Evolutionary conservation across 306 rosid species (phyloP), one percentile per base, ranked within the genome.

Genomic region (Cercis canadensis): DNA sequence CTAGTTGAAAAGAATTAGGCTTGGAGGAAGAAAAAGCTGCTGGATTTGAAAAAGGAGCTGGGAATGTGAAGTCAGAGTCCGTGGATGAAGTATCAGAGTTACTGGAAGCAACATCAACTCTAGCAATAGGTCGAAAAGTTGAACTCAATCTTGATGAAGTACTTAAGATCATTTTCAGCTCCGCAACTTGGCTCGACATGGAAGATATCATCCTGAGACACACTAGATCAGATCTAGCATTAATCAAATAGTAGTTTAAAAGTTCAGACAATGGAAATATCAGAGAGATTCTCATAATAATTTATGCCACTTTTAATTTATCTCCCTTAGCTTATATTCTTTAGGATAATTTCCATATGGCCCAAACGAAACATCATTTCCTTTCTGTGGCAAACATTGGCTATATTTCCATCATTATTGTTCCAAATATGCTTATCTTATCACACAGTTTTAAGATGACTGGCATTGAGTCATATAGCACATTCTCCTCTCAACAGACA

Each of bases 121-220:
- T 87, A 65, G 79, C 85, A 75, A 78, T 60, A 41, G 83, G 89
- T 79, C 86, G 87, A 72, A 83, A 87, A 33, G 80, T 77, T 74
- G 90, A 85, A 79, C 85, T 83, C 80, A 84, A 83, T 59, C 84
- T 84, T 74, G 93, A 85, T 18, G 92, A 82, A 66, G 98, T 80
- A 75, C 78, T 67, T 78, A 88, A 75, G 59, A 85, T 84, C 70
- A 37, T 84, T 83, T 85, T 90, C 87, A 93, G 84, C 73, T 87
- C 97, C 60, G 89, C 81, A 69, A 93, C 92, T 90, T 90, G 97
- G 82, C 72, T 87, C 75, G 92, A 87, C 92, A 88, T 79, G 86
- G 84, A 84, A 74, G 79, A 79, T 79, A 90, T 87, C 98, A 93
- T 93, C 98, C 98, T 93, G 96, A 80, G 77, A 93, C 93, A 87